Base-by-base conservation (phyloP, 768 basidiomycete species). In the Trametes coccinea region DNA sequence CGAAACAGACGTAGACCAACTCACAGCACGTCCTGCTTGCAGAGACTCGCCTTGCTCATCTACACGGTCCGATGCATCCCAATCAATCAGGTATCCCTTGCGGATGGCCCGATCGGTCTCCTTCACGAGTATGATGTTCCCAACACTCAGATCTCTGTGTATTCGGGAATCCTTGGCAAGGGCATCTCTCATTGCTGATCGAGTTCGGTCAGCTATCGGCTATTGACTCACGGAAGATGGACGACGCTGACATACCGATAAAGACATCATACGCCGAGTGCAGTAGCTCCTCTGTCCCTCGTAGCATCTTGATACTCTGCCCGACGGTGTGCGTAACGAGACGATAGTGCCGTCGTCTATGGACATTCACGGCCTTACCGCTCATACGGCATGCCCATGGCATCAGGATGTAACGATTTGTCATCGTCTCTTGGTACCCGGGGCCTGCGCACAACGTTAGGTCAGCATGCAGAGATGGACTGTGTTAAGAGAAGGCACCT, bases 1-100 rank as follows among this genome's bases (percentile, higher is more conserved):
- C 1, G 7, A 39, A 13, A 39, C 8, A 39, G 1, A n/a, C n/a
- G n/a, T n/a, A n/a, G n/a, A 13, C 39, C 13, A 13, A 39, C 39
- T 39, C 39, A 39, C 39, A 7, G 39, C 13, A 13, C 39, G 39
- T 39, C 39, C 55, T 3, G 46, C 0, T 11, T 48, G 45, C 4
- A n/a, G 4, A 27, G 52, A 34, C 5, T 53, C 3, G 10, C 59
- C 53, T n/a, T 8, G 22, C 22, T 30, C 52, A 47, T 62, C 60
- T 4, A 52, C 45, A 16, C 16, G 30, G 17, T 29, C 43, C 1
- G 61, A 56, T 0, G 39, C 17, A n/a, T 61, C 60, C 60, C 60
- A 61, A n/a, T 61, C 60, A 13, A 61, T 61, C 16, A 61, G 54
- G 22, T 46, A 60, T 6, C 59, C 59, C 4, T 9, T 29, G 11